Conservation (phyloP, 345 rosid species). For the Eucalyptus pauciflora region DNA sequence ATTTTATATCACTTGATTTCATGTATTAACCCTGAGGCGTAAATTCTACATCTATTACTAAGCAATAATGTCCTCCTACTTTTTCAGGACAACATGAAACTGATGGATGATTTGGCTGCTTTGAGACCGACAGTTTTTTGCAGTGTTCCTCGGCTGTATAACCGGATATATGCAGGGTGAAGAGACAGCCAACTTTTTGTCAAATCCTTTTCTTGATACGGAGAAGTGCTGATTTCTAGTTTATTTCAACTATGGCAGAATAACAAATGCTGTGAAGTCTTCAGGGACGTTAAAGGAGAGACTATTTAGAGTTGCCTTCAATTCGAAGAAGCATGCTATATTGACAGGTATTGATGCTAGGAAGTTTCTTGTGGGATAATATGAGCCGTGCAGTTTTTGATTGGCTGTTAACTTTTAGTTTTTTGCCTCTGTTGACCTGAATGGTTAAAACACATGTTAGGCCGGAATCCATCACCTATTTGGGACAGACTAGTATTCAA, state of each 20-base stretch:
- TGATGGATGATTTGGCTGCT: conserved; percentile 77
- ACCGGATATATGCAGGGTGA: conserved; percentile 82
- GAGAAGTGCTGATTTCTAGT: background rate
- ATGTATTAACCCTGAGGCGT: background rate
- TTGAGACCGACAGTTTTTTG: conserved; percentile 78
- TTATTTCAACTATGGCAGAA: conserved; percentile 22
- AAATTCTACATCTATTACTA: background rate
- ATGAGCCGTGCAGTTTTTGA: background rate
- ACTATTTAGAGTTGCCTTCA: conserved; percentile 65
- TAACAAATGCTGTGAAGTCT: conserved; percentile 60
- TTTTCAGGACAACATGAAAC: conserved; percentile 73
- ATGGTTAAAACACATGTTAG: conserved; percentile 12
- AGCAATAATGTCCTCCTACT: background rate
- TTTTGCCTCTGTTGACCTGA: background rate
- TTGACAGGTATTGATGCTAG: conserved; percentile 35
- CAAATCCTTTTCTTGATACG: background rate
- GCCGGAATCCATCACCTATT: conserved; percentile 55
- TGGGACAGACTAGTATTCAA: conserved; percentile 88
- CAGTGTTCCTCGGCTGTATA: conserved; percentile 90
- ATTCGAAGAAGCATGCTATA: conserved; percentile 83
- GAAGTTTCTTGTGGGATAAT: background rate
- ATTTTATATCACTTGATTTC: background rate
- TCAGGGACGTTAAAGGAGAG: conserved; percentile 64
- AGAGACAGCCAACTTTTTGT: background rate
- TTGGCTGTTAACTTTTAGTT: background rate